A percentile compares a stretch with the other conserved stretches of the same genome.
phyloP scores from a whole-genome alignment of 768 basidiomycete genomes.

The Termitomyces titanicus region DNA sequence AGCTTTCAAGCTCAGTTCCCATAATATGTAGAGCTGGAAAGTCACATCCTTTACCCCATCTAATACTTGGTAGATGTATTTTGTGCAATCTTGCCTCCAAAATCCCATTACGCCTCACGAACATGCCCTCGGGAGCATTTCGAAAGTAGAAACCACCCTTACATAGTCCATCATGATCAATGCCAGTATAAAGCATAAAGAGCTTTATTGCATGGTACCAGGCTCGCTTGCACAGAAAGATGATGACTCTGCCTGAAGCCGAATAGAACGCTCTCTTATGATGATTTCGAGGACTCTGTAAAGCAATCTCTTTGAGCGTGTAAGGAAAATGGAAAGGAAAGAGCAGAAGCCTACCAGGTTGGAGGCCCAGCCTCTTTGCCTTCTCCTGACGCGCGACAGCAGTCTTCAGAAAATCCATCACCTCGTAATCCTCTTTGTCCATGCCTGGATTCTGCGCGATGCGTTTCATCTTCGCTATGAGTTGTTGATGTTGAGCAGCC shows the following conservation, averaged over 20 bases:
- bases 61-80: not conserved
- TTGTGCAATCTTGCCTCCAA: not conserved
- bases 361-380: slow-evolving; percentile 23
- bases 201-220: too few species aligned
- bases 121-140: not conserved
- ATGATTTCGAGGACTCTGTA: slow-evolving; percentile 9
- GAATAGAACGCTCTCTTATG: not conserved
- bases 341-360: slow-evolving; percentile 15
- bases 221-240: not conserved
- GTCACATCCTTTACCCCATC: not conserved
- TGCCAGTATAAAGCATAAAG: too few species aligned
- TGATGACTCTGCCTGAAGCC: not conserved
- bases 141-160: not conserved
- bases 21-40: slow-evolving; percentile 8
- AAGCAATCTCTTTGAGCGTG: not conserved
- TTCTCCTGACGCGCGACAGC: slow-evolving; percentile 23
- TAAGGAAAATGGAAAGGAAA: not conserved
- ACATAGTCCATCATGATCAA: not conserved
- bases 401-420: slow-evolving; percentile 28
- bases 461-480: slow-evolving; percentile 41
- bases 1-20: slow-evolving; percentile 31
- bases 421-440: slow-evolving; percentile 26
- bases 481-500: slow-evolving; percentile 34
- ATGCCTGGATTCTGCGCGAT: slow-evolving; percentile 38
- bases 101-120: not conserved